Evolutionary conservation across 306 rosid species (phyloP), one percentile per base, ranked within the genome.

Genomic region (Malus orientalis): DNA sequence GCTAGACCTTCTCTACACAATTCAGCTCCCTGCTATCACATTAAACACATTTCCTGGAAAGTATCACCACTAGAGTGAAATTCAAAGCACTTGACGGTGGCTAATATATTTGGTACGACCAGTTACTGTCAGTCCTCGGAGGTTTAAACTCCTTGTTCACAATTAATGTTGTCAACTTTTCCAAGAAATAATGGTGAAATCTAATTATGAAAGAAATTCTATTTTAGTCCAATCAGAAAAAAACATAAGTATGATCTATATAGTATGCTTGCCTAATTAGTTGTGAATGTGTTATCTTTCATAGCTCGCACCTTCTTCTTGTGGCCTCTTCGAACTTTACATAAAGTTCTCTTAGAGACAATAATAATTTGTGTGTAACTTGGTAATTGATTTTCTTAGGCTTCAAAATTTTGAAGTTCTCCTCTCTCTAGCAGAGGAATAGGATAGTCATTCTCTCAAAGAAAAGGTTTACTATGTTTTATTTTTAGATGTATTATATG

Each of bases 401-500:
- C 59, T 32, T 55, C 51, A 20, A 40, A n/a, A 58, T 53, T 53
- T 66, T 45, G 11, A 67, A 55, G 33, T 58, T 59, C 69, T 25
- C 11, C 69, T 25, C 11, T 27, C 54, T 44, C 45, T 6, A 57
- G 54, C 42, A 25, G 30, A 38, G 74, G 45, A 68, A 30, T 30
- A 55, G 9, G 42, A 76, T 12, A 1, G 30, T 23, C 67, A 57
- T 14, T 49, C 12, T 51, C 57, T 55, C 40, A 19, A 58, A 25
- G 42, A 66, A 74, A 57, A 22, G 47, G 3, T 68, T 36, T 63
- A 60, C 76, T 74, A 75, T 42, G 36, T 67, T 67, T 57, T 66
- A 10, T 36, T 64, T 74, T 81, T 51, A 67, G 51, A 62, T 11
- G 71, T 45, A 67, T 81, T 60, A 73, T 74, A 42, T 79, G 8